Base-by-base conservation (phyloP, 2,329 filamentous ascomycete species). In the Talaromyces albobiverticillius region DNA sequence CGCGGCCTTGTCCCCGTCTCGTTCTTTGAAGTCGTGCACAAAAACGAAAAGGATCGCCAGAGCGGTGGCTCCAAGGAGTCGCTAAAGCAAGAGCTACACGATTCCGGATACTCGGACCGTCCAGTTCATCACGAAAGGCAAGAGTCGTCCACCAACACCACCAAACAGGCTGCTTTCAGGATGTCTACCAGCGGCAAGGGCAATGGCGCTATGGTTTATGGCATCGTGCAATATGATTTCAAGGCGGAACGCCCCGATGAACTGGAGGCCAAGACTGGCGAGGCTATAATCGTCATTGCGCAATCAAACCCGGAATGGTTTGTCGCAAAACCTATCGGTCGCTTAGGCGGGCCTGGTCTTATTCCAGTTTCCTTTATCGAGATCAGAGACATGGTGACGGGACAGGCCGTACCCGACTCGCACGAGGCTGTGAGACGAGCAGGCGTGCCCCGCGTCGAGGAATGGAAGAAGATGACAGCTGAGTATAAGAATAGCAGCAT, bases 401-500 rank as follows among this genome's bases (percentile, higher is more conserved):
- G 93, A 48, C 84, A 89, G 61, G 82, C 92, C 0, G 90, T 96
- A 1, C 72, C 82, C 16, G 90, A 97, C 70, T 85, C 93, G 0
- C 80, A 89, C 23, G 92, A 92, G 26, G 93, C 94, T 1, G 90
- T 99, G 53, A 84, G 85, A 63, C 86, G 87, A 62, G 94, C 94
- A 1, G 92, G 93, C 18, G 92, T 99, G 7, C 94, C 94, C 11
- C 88, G 87, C 65, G 94, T 99, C 3, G 94, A 99, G 68, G 94
- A 99, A 66, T 99, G 94, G 94, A 99, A 99, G 79, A 95, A 95
- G 76, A 96, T 96, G 90, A 92, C 94, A 0, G 93, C 93, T 53
- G 93, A 96, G 60, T 99, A 99, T 76, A 99, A 99, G 79, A 96
- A 97, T 70, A 96, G 92, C 71, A 97, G 94, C 74, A 97, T 99